phyloP scores from a whole-genome alignment of 306 rosid species.

The Quercus engelmannii region DNA sequence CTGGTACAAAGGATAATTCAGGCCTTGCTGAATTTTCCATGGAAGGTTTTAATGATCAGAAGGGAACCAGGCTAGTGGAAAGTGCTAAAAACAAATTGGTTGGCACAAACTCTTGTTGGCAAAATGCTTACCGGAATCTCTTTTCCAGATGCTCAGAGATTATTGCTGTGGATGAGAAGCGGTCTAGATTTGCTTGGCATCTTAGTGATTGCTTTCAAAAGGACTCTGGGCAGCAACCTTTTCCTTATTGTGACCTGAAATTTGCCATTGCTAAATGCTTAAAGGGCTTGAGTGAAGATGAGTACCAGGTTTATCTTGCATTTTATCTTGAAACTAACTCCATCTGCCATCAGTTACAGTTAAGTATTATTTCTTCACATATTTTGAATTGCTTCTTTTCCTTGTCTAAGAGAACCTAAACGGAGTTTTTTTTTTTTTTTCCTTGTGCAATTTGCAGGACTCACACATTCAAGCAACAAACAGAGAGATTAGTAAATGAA shows the following conservation, averaged over 20 bases:
- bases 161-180: conserved; percentile 53
- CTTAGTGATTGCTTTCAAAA: conserved; percentile 84
- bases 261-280: conserved; percentile 49
- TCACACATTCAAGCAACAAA: conserved; percentile 60
- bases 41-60: conserved; percentile 50
- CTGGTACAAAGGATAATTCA: background rate
- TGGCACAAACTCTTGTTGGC: conserved; percentile 64
- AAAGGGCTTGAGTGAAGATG: conserved; percentile 44
- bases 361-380: conserved; percentile 29
- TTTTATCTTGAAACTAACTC: conserved; percentile 87
- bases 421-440: background rate
- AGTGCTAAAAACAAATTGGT: conserved; percentile 55
- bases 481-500: conserved; percentile 79
- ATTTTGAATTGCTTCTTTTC: background rate
- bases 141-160: conserved; percentile 75
- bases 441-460: conserved; percentile 34
- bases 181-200: conserved; percentile 86
- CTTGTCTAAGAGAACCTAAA: background rate
- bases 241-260: conserved; percentile 59
- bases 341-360: conserved; percentile 84
- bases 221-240: conserved; percentile 63
- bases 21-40: conserved; percentile 51
- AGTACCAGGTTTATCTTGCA: conserved; percentile 67
- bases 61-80: conserved; percentile 43
- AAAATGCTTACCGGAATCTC: conserved; percentile 56